Evolutionary conservation across 139 green algal genomes (phyloP).

Genomic region (Chlamydomonas asymmetrica): DNA sequence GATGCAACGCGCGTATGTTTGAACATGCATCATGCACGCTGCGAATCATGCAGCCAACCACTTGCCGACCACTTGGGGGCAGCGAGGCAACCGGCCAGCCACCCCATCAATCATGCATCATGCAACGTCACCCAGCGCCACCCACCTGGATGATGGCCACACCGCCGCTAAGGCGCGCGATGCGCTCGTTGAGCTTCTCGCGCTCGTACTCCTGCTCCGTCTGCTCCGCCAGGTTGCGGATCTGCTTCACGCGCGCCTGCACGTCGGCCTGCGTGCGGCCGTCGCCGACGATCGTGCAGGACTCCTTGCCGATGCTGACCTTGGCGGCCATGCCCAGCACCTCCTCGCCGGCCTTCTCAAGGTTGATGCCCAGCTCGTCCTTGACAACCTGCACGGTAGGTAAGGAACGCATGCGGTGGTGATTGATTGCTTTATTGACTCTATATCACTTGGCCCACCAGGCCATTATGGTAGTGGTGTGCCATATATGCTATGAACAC

Average conservation of each 20-base stretch:
- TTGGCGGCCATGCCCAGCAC: conserved; percentile 93
- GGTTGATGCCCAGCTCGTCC: conserved; percentile 94
- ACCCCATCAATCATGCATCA: no score
- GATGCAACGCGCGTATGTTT: no score
- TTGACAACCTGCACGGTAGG: no score
- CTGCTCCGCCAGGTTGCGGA: conserved; percentile 85
- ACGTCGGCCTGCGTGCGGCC: conserved; percentile 83
- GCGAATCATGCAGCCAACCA: no score
- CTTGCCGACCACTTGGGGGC: no score
- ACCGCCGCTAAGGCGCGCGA: conserved; percentile 93
- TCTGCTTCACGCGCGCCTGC: conserved; percentile 91
- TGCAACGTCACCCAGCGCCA: background rate
- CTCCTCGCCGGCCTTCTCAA: conserved; percentile 91
- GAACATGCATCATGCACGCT: no score
- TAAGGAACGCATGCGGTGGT: no score
- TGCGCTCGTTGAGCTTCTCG: conserved; percentile 99
- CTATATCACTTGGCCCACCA: no score
- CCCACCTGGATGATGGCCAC: conserved; percentile 97
- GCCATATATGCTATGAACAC: no score
- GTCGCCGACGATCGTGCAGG: conserved; percentile 95
- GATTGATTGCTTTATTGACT: no score
- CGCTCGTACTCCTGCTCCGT: conserved; percentile 95
- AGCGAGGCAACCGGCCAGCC: no score
- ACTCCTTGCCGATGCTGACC: conserved; percentile 91
- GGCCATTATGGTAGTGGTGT: no score